Evolutionary conservation across 225 moss, liverwort and hornwort genomes (phyloP), one percentile per base, ranked within the genome.

Genomic region (Pleurozium schreberi): DNA sequence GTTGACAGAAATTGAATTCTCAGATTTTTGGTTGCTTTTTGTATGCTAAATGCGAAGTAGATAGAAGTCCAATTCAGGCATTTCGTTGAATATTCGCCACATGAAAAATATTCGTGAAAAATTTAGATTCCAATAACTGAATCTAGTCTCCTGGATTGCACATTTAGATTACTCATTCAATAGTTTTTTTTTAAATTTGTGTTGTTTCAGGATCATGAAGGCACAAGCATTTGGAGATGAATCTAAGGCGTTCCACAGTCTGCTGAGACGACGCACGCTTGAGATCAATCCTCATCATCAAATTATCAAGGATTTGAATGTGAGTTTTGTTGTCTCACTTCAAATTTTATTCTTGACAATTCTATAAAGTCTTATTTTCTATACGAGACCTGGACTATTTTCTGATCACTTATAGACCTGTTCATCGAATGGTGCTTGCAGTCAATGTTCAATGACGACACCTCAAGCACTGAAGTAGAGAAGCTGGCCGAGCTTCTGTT

Each of bases 201-300:
- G 12, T 58, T 70, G 4, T 68, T 68, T 59, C 93, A 98, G 99
- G 91, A 97, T 99, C 49, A 97, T 99, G 99, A 99, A 96, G 87
- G 95, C 99, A 17, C 99, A 99, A 89, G 82, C 99, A 17, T 89
- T 96, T 77, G 95, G 96, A 75, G 95, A 96, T 69, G 93, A 93
- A 61, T 92, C 94, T 1, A 96, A 96, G 84, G 63, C 94, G 38
- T 96, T 95, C 88, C 94, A 89, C 87, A 86, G 89, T 40, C 89
- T 96, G 86, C 90, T 94, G 60, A 96, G 89, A 38, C 93, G 95
- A 86, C 95, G 97, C 76, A 95, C 95, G 27, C 94, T 99, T 69
- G 99, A 99, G 91, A 97, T 99, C 74, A 99, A 99, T 75, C 99
- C 99, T 81, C 90, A 94, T 61, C 99, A 99, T 94, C 96, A 95